phyloP scores from a whole-genome alignment of 768 basidiomycete species.

The Thelephora ganbajun region DNA sequence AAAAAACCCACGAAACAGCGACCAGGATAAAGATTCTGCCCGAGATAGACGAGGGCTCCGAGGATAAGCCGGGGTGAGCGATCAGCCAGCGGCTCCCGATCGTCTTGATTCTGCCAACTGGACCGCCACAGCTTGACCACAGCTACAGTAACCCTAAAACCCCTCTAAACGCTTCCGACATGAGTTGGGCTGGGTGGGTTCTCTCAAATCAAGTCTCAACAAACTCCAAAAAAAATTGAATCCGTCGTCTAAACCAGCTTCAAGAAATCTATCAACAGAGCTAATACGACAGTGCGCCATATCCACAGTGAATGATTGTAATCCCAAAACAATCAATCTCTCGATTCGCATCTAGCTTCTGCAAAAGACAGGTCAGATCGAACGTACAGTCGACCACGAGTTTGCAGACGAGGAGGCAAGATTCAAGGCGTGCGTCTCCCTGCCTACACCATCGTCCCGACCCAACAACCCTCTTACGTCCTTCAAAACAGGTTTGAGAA shows the following conservation, averaged over 20 bases:
- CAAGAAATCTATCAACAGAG: constrained; percentile 87
- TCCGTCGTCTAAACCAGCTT: constrained; percentile 32
- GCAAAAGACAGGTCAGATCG: constrained; percentile 98
- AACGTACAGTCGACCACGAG: constrained; percentile 87
- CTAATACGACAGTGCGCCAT: constrained; percentile 68
- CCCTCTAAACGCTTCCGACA: no score
- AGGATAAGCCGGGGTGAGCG: no score
- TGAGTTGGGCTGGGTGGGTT: no score
- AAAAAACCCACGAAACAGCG: no score
- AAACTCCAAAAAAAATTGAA: no score
- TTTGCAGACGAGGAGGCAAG: constrained; percentile 88
- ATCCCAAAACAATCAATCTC: constrained; percentile 4
- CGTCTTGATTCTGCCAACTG: no score
- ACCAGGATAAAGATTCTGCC: no score
- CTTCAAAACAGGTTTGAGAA: constrained; percentile 79
- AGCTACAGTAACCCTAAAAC: no score
- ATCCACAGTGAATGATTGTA: not conserved
- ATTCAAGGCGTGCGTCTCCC: constrained; percentile 61
- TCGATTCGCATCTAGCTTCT: constrained; percentile 41
- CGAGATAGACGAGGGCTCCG: no score
- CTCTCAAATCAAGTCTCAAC: no score
- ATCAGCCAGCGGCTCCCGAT: no score
- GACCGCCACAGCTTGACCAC: no score
- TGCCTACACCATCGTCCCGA: not conserved
- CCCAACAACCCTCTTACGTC: not conserved